Percentiles rank a stretch among this genome's conserved stretches.
Conservation (phyloP, 371 early-diverging fungal species). For the Mortierella sp. region DNA sequence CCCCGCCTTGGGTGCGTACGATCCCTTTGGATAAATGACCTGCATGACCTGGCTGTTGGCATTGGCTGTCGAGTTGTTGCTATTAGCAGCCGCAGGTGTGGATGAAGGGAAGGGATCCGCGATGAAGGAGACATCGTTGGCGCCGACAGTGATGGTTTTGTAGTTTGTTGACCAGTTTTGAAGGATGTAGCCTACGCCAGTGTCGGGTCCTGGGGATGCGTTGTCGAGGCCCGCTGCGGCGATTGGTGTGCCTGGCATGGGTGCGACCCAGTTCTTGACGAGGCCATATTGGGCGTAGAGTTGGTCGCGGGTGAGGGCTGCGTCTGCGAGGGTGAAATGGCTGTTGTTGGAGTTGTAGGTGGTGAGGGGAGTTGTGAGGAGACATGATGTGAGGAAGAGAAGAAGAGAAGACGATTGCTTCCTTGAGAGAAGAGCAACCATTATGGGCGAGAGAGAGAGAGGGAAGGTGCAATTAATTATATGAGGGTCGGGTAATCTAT, state of each 20-base stretch:
- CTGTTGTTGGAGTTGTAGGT: background rate
- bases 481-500: constrained; percentile 3
- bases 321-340: constrained; percentile 15
- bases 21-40: constrained; percentile 62
- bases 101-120: constrained; percentile 58
- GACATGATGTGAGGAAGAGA: constrained; percentile 30
- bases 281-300: constrained; percentile 39
- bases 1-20: constrained; percentile 59
- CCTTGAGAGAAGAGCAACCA: background rate
- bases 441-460: background rate
- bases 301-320: constrained; percentile 42
- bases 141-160: constrained; percentile 36
- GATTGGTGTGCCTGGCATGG: constrained; percentile 35
- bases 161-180: constrained; percentile 51
- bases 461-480: constrained; percentile 1
- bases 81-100: constrained; percentile 16
- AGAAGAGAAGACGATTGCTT: background rate
- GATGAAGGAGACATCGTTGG: constrained; percentile 61
- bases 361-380: constrained; percentile 18
- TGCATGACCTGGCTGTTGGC: constrained; percentile 43
- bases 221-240: constrained; percentile 5
- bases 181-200: constrained; percentile 28
- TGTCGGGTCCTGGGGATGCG: background rate
- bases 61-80: background rate
- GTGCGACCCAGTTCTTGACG: constrained; percentile 46